Conservation (phyloP, 2,329 filamentous ascomycete genomes). For the Cylindrodendrum hubeiense region DNA sequence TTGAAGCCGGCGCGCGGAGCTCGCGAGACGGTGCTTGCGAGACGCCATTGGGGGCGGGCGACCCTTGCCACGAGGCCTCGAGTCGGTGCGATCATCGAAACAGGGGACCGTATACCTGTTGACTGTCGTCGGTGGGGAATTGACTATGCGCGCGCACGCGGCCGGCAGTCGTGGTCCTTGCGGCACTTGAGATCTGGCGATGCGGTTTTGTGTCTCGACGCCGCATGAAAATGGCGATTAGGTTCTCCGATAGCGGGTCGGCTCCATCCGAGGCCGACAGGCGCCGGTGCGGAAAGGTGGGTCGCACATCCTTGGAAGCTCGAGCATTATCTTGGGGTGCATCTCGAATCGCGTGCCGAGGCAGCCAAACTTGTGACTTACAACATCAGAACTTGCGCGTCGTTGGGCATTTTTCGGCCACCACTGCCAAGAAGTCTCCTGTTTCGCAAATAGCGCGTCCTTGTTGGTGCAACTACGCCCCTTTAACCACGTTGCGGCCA, state of each 20-base stretch:
- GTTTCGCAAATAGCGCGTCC: not conserved
- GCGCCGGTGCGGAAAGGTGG: conserved; percentile 27
- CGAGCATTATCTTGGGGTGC: conserved; percentile 12
- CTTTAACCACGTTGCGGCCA: conserved; percentile 39
- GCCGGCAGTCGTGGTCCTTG: not conserved
- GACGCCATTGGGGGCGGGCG: conserved; percentile 42
- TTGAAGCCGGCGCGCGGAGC: conserved; percentile 38
- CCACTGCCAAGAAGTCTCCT: not conserved
- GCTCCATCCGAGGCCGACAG: conserved; percentile 30
- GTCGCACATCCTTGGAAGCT: conserved; percentile 12
- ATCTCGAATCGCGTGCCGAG: conserved; percentile 27
- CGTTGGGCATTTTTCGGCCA: not conserved
- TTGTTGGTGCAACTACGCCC: not conserved
- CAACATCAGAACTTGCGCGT: conserved; percentile 23
- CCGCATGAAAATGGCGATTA: conserved; percentile 19
- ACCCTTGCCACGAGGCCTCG: conserved; percentile 41
- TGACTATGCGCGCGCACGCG: not conserved
- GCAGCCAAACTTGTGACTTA: conserved; percentile 29
- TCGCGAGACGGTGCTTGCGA: conserved; percentile 45
- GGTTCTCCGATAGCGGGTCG: conserved; percentile 39
- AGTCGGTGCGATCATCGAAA: conserved; percentile 47
- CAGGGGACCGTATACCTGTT: conserved; percentile 28
- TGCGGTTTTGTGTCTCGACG: conserved; percentile 22
- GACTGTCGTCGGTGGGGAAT: not conserved
- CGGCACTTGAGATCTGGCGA: not conserved